phyloP scores from a whole-genome alignment of 2,329 filamentous ascomycete genomes.

The Penicillium sp. region DNA sequence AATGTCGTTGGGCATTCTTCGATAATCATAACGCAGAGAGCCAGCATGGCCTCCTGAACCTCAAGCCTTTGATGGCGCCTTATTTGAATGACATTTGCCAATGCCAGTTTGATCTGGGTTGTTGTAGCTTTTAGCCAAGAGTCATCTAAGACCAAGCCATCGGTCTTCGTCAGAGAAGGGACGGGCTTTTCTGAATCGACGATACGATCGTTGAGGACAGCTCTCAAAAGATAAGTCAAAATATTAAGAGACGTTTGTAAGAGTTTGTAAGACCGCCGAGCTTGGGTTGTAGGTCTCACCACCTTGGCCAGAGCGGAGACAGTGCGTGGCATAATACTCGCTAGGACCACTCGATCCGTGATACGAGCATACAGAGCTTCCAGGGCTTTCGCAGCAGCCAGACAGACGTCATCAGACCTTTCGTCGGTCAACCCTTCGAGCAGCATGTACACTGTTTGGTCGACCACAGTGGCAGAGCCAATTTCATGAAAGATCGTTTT shows the following conservation, averaged over 20 bases:
- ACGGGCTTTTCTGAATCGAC: slow-evolving; percentile 24
- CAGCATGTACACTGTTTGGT: slow-evolving; percentile 79
- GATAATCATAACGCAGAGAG: slow-evolving; percentile 73
- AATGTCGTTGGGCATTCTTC: slow-evolving; percentile 79
- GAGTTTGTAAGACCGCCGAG: slow-evolving; percentile 64
- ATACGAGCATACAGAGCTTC: slow-evolving; percentile 66
- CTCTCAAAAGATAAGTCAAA: slow-evolving; percentile 53
- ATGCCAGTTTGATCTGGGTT: slow-evolving; percentile 79
- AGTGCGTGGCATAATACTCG: slow-evolving; percentile 85
- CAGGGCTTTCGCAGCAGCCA: slow-evolving; percentile 70
- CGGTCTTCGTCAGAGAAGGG: slow-evolving; percentile 32
- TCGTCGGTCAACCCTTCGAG: slow-evolving; percentile 73
- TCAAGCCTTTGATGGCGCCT: slow-evolving; percentile 71
- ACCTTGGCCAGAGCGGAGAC: slow-evolving; percentile 80
- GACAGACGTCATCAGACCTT: slow-evolving; percentile 68
- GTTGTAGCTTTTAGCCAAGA: slow-evolving; percentile 81
- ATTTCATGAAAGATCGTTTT: slow-evolving; percentile 52
- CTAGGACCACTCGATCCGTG: slow-evolving; percentile 73
- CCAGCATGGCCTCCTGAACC: slow-evolving; percentile 69
- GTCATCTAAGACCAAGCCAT: slow-evolving; percentile 47
- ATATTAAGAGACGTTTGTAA: slow-evolving; percentile 66
- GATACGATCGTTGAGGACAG: slow-evolving; percentile 52
- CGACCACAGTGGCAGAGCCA: slow-evolving; percentile 74
- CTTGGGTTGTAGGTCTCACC: slow-evolving; percentile 69
- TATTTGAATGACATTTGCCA: slow-evolving; percentile 76